Conservation (phyloP, 2,329 filamentous ascomycete species). For the Colletotrichum melonis region DNA sequence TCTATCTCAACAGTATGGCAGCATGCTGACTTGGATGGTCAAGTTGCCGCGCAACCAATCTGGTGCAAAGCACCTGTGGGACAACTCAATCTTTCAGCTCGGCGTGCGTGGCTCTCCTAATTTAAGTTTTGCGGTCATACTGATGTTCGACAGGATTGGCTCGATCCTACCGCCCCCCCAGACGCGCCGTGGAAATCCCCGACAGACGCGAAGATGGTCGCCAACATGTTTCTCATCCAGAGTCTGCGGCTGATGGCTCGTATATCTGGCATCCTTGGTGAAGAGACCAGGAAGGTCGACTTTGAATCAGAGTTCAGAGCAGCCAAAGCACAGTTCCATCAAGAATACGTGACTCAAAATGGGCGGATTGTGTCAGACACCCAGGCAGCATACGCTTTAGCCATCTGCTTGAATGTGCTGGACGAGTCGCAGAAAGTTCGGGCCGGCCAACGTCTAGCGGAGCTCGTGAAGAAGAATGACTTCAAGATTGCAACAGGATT, state of each 20-base stretch:
- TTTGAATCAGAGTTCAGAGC: no score
- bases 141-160: slow-evolving; percentile 39
- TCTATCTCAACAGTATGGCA: slow-evolving; percentile 6
- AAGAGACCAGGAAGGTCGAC: slow-evolving; percentile 7
- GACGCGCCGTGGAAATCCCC: slow-evolving; percentile 41
- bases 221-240: slow-evolving; percentile 44
- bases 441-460: slow-evolving; percentile 8
- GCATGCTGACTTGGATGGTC: slow-evolving; percentile 6
- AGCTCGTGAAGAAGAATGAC: background rate
- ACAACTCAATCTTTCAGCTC: background rate
- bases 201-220: slow-evolving; percentile 44
- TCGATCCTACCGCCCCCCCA: slow-evolving; percentile 45
- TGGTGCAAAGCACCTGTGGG: slow-evolving; percentile 14
- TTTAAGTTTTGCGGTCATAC: background rate
- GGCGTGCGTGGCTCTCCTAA: background rate
- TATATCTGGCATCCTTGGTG: no score
- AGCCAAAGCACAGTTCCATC: slow-evolving; percentile 34
- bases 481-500: slow-evolving; percentile 39
- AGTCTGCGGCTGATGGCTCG: no score
- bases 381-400: slow-evolving; percentile 38
- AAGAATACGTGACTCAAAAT: slow-evolving; percentile 37
- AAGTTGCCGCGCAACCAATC: background rate
- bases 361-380: slow-evolving; percentile 37
- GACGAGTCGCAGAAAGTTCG: background rate
- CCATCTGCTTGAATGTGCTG: slow-evolving; percentile 35